Evolutionary conservation across 1,284 basidiomycete species (phyloP), one percentile per base, ranked within the genome.

Genomic region (Mycena sp.): DNA sequence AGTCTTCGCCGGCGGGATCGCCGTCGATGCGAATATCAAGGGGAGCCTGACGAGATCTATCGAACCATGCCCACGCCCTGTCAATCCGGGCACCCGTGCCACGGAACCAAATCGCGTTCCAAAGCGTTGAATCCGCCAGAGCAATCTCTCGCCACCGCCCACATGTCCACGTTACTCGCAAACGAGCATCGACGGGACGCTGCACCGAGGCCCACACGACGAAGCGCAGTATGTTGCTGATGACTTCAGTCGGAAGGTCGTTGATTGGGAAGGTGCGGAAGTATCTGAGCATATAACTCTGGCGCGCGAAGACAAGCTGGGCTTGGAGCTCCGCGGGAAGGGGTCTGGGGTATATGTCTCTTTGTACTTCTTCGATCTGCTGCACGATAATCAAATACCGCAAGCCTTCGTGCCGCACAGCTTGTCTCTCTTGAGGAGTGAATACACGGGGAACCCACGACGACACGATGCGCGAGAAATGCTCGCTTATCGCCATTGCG

Each of bases 241-340:
- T 74, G 63, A 92, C 86, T 72, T 91, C 90, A 32, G 75, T 70
- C 2, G 90, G 90, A 10, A 91, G 79, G 43, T 86, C 79, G 72
- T 84, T 83, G 61, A 91, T 77, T 25, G 83, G 83, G 73, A 91
- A 90, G 46, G 78, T 57, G 37, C 77, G 74, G 76, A 78, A 85
- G 52, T 76, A 76, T 53, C 65, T 26, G n/a, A 78, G 61, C 60
- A 80, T 41, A 57, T 74, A 73, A 54, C 72, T 70, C 54, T 61
- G 53, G 14, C 53, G 49, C 46, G 65, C 65, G 44, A 67, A 67
- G 6, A 37, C 1, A 23, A 63, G 57, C 58, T 67, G 65, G 25
- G 61, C 26, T 28, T 74, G 48, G 11, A 65, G 37, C 19, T 58
- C 44, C 4, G 67, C 69, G 16, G 60, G 69, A 21, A 67, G 58